Base-by-base conservation (phyloP, 2,329 filamentous ascomycete genomes). In the Fusarium bulbicola region DNA sequence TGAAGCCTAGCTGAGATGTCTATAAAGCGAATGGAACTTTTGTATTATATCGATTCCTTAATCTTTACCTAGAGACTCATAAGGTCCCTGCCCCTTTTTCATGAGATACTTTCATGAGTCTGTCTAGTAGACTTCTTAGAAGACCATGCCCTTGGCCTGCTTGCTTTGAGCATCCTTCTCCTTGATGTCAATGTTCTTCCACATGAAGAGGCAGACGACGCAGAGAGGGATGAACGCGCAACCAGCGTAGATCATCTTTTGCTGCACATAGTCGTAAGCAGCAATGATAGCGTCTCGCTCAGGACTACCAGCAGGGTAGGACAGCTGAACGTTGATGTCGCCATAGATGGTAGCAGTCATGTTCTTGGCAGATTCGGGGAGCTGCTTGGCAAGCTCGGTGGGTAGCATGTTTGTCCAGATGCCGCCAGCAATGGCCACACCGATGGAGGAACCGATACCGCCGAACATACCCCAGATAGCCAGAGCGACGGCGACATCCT, bases 401-500 rank as follows among this genome's bases (percentile, higher is more conserved):
- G 85, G 85, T 49, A 89, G 81, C 24, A 85, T 80, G 76, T 87
- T 87, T 14, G 87, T 89, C 90, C 90, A 92, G 63, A 92, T 85
- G 14, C 88, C 88, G 5, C 88, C 89, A 4, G 89, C 88, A 66
- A 92, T 86, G 39, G 89, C 87, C 14, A 84, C 83, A 15, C 89
- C 89, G 8, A 90, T 84, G 6, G 88, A 86, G 30, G 86, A 86
- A 57, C 89, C 89, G 73, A 91, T 86, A 58, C 86, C 86, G 67
- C 89, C 87, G 36, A 89, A 87, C 14, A 91, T 85, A 24, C 88
- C 82, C 74, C 88, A 87, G 65, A 92, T 83, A 5, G 88, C 88
- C 6, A 90, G 85, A 9, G 85, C 86, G 6, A 86, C 84, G 20
- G 89, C 88, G 21, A 90, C 84, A 72, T 90, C 84, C 72, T 88